Evolutionary conservation across 1,284 basidiomycete species (phyloP).

Genomic region (Malassezia pachydermatis): DNA sequence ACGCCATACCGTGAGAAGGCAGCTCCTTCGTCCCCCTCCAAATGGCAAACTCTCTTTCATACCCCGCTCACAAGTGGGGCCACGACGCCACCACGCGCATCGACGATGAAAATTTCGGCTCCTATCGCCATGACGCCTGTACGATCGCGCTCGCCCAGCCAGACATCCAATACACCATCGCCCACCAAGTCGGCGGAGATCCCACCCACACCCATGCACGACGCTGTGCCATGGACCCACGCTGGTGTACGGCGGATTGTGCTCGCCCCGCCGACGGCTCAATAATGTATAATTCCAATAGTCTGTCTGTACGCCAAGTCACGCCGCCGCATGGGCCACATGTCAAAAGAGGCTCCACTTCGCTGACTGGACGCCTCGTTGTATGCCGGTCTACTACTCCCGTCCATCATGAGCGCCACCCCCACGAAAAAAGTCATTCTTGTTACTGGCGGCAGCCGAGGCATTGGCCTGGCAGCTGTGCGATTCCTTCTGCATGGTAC

Average conservation of each 20-base stretch:
- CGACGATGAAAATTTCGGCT: conserved; percentile 1
- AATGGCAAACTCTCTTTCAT: too few species aligned
- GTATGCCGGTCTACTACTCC: too few species aligned
- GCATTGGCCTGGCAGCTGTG: conserved; percentile 68
- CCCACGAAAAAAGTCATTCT: conserved; percentile 28
- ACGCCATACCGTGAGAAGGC: too few species aligned
- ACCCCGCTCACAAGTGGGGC: too few species aligned
- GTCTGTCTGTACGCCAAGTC: too few species aligned
- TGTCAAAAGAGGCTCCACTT: too few species aligned
- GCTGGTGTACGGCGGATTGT: not conserved
- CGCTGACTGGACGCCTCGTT: too few species aligned
- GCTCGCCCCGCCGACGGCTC: not conserved
- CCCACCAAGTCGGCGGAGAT: not conserved
- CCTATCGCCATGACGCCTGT: conserved; percentile 1
- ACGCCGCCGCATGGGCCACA: too few species aligned
- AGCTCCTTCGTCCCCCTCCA: too few species aligned
- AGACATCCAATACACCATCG: not conserved
- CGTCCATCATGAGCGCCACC: not conserved
- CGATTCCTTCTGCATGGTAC: conserved; percentile 54
- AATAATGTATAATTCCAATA: not conserved
- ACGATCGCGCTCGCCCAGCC: not conserved
- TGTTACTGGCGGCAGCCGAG: conserved; percentile 50
- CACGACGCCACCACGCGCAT: not conserved
- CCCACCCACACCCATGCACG: not conserved
- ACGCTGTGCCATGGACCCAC: too few species aligned